Percentiles rank a stretch among this genome's conserved stretches.
These are phyloP conservation scores for Adansonia gregorii DNA, from an alignment of 441 rosid species.

Conservation along the genomic window DNA sequence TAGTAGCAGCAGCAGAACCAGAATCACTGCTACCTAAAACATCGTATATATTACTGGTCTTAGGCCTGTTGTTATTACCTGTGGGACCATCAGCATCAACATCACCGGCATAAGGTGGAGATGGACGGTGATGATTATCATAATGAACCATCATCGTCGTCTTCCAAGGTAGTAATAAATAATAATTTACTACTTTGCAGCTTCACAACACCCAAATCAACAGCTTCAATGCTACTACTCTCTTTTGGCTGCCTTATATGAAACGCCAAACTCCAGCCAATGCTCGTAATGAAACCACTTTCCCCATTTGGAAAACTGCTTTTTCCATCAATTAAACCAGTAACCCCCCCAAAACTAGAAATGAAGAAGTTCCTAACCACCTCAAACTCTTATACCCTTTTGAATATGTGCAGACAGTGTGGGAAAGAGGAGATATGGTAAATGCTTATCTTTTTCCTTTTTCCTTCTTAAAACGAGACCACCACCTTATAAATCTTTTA, in stretches of 20 bases:
- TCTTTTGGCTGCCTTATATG: conserved; percentile 36
- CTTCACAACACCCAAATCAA: conserved; percentile 26
- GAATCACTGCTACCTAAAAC: conserved; percentile 24
- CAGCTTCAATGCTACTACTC: conserved; percentile 32
- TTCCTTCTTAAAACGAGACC: neutral
- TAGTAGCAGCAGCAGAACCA: conserved; percentile 24
- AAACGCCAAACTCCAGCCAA: conserved; percentile 45
- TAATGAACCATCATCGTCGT: conserved; percentile 45
- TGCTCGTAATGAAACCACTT: conserved; percentile 26
- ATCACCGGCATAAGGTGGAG: conserved; percentile 9
- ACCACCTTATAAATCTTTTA: neutral
- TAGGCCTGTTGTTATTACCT: conserved; percentile 11
- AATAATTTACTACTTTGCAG: conserved; percentile 36
- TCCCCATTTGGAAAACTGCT: conserved; percentile 24
- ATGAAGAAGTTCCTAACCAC: neutral
- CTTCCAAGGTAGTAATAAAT: conserved; percentile 24
- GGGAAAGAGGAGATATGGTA: neutral
- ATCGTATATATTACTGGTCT: conserved; percentile 26
- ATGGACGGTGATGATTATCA: conserved; percentile 37
- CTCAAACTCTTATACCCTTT: neutral
- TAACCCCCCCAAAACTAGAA: neutral
- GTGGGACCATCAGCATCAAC: conserved; percentile 34
- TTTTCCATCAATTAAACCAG: conserved; percentile 22
- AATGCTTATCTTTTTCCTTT: conserved; percentile 3
- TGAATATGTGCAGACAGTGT: neutral